Evolutionary conservation across 352 stramenopile genomes (phyloP), one percentile per base, ranked within the genome.

Genomic region (Peronospora destructor): DNA sequence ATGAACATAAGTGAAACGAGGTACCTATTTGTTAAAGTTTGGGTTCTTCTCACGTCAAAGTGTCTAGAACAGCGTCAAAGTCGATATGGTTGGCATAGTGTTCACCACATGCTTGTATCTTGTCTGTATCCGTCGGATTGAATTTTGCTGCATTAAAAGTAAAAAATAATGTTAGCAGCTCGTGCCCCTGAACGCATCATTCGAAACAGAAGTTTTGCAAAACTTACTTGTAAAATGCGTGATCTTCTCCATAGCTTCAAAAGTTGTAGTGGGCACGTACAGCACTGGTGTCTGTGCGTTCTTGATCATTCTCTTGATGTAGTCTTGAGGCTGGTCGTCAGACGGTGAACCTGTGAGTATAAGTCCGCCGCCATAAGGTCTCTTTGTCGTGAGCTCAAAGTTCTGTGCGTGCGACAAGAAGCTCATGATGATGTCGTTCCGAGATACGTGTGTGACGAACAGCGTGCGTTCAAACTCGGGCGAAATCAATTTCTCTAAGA

Each of bases 341-440:
- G 82, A 82, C 6, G 81, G 81, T 19, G 76, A 72, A 26, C 87
- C 87, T 10, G 86, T 94, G 41, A 96, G 71, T 23, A 96, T 92
- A n/a, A 96, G 65, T 0, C 85, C 85, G n/a, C 75, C 86, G n/a
- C 75, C 72, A 49, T 91, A 95, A 12, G 62, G 66, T 45, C 62
- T 55, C 45, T 81, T 80, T 23, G 66, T 85, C 41, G 58, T 76
- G 36, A 73, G 58, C 57, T 89, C 77, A 49, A 81, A 86, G 58
- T 88, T 80, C 48, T 87, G 74, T 36, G 66, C 68, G 45, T 95
- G 84, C 23, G 76, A 90, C 8, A 93, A 47, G 40, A 95, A 88
- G 37, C 83, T 84, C 16, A 95, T 61, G 44, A 96, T 94, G 56
- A 96, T 95, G 61, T 96, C 87, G 53, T 88, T 91, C 26, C 87